Base-by-base conservation (phyloP, 2,329 filamentous ascomycete genomes). In the Mycosphaerella sp. region DNA sequence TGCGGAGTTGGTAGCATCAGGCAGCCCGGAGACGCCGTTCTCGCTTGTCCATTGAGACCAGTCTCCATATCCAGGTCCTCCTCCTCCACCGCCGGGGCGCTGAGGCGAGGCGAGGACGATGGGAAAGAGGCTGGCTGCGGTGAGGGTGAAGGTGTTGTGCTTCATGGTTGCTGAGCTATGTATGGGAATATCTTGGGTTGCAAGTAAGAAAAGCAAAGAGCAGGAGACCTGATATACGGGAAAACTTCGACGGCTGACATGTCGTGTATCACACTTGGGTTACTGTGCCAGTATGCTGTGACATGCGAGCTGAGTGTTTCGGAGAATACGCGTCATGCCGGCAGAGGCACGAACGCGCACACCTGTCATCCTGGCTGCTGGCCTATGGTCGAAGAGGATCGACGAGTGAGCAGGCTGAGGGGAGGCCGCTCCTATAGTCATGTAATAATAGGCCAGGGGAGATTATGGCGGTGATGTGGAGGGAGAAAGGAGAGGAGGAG, bases 301-400 rank as follows among this genome's bases (percentile, higher is more conserved):
- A 32, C 30, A 32, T 13, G 8, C 13, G 3, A 32, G 30, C 13
- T 13, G 30, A 3, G 9, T 48, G 35, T 40, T 40, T 54, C 54
- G 56, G 56, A 55, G 49, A 59, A 57, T 55, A 59, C 56, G 56
- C 56, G 56, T 59, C 56, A 59, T 59, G 56, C 54, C 52, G 54
- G 53, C 30, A 48, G 49, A 30, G 35, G 36, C 44, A 41, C 21
- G 21, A 21, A 21, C 21, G 21, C 21, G 21, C 6, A 21, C 3
- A 17, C 37, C 12, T 41, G 37, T 13, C 16, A 36, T 28, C 14
- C 27, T 32, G 35, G 25, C 16, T 21, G 43, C 10, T 18, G n/a
- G 30, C 32, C 43, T 14, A 32, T 36, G 14, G 12, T n/a, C 14
- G 25, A 13, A 35, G 35, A 48, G 36, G 37, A 46, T 46, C 36